Evolutionary conservation across 306 rosid genomes (phyloP), one percentile per base, ranked within the genome.

Genomic region (Gillenia trifoliata): DNA sequence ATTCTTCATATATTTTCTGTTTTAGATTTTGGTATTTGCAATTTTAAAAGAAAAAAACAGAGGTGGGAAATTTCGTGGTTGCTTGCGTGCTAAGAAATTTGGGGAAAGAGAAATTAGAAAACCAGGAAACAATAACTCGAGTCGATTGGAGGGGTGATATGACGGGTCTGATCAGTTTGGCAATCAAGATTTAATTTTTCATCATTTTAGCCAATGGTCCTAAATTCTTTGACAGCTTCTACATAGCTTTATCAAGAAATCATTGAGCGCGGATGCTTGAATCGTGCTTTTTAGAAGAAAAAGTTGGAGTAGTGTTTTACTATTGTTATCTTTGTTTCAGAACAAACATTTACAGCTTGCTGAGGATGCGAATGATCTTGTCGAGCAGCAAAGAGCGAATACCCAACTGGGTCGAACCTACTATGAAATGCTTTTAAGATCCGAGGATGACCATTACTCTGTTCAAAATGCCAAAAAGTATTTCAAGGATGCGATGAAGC

Each of bases 371-470:
- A 10, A 82, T 34, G 89, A 94, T 68, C 77, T 88, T 19, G 88
- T 90, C 29, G 97, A 94, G 84, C 92, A 92, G 86, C 98, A 94
- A 79, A 82, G 97, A 45, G 92, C 97, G 31, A 87, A 79, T 73
- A 91, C 97, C 3, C 98, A 94, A 76, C 89, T 91, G 6, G 97
- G 98, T 62, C 97, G 98, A 71, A 91, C 97, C 54, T 94, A 90
- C 72, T 76, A 84, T 41, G 97, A 90, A 13, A 50, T 94, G 72
- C 84, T 79, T 76, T 47, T 84, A 66, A 84, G 63, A 72, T 87
- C 89, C 0, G 86, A 89, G 0, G 84, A 90, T 28, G 95, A 92
- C 26, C 95, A 88, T 60, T 61, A 65, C 64, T 90, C 89, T 0
- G 76, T 88, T 47, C 83, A 85, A 34, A 93, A 86, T 74, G 96